Evolutionary conservation across 306 rosid genomes (phyloP), one percentile per base, ranked within the genome.

Genomic region (Luffa aegyptiaca): DNA sequence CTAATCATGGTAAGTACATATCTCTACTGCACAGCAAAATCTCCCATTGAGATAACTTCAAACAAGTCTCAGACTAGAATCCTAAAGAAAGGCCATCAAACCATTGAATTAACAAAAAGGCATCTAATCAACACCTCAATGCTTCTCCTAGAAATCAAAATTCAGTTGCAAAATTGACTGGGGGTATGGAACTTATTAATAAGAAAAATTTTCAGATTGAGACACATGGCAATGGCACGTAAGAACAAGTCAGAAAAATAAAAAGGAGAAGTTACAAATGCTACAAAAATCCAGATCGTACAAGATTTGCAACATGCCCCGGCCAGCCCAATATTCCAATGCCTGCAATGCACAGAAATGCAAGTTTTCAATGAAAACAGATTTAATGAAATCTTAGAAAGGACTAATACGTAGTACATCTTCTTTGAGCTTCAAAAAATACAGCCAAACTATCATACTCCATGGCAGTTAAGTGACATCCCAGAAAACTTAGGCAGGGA

Each of bases 341-440:
- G 31, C 31, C 31, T 26, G 31, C 31, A 26, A 26, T 26, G 31
- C 31, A 26, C 31, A 26, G 31, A 26, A 18, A 42, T 10, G 31
- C 31, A 26, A 71, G 11, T 59, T 20, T 14, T 62, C 39, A 44
- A 46, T 48, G 37, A 3, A 42, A 69, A 17, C 17, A 0, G 37
- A 36, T 5, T 14, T 17, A 39, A 68, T 0, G 16, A 68, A 65
- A 20, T 42, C 13, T 41, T 8, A 68, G 45, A n/a, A 75, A 49
- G 41, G 14, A 78, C 48, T 21, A 14, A 59, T 31, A 8, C 42
- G 42, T 26, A 21, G 61, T 31, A 21, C 17, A 10, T 26, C 63
- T 14, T 52, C 64, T 75, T 52, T 75, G 79, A 75, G 79, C 79
- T 75, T 52, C 59, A 75, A 53, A 31, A 21, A 53, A 33, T 35